Conservation (phyloP, 1,284 basidiomycete species). For the Pseudozyma thailandica region DNA sequence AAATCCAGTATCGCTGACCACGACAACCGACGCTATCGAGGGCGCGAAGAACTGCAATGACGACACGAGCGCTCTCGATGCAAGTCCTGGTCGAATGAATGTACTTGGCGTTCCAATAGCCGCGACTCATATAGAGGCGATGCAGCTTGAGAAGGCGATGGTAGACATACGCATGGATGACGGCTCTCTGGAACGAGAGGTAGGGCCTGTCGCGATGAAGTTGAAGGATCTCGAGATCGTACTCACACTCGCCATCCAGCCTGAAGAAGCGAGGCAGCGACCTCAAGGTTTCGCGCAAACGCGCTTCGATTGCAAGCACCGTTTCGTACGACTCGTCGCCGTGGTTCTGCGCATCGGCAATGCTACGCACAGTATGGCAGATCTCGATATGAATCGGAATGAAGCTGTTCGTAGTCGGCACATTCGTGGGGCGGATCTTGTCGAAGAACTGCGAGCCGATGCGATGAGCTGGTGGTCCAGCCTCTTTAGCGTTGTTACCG, state of each 20-base stretch:
- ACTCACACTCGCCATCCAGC: conserved; percentile 54
- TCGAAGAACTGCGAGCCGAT: conserved; percentile 20
- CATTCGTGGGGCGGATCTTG: conserved; percentile 24
- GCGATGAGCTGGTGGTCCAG: conserved; percentile 15
- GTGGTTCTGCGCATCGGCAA: conserved; percentile 35
- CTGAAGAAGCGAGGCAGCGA: conserved; percentile 52
- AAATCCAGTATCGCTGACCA: conserved; percentile 41
- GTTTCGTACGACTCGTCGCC: conserved; percentile 44
- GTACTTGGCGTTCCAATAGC: conserved; percentile 57
- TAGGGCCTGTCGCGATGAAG: conserved; percentile 57
- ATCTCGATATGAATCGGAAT: conserved; percentile 50
- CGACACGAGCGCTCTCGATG: conserved; percentile 46
- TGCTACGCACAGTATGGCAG: conserved; percentile 48
- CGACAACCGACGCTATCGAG: conserved; percentile 35
- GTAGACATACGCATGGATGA: conserved; percentile 55
- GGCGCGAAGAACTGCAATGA: conserved; percentile 34
- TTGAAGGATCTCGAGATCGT: conserved; percentile 50
- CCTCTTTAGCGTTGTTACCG: conserved; percentile 4
- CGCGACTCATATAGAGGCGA: conserved; percentile 54
- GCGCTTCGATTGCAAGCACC: conserved; percentile 52
- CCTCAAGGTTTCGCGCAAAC: conserved; percentile 46
- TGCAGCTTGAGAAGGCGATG: conserved; percentile 59
- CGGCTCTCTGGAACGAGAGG: conserved; percentile 52
- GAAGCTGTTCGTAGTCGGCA: conserved; percentile 53
- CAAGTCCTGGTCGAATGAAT: conserved; percentile 55